Evolutionary conservation across 2,329 filamentous ascomycete genomes (phyloP), one percentile per base, ranked within the genome.

Genomic region (Corynespora cassiicola): DNA sequence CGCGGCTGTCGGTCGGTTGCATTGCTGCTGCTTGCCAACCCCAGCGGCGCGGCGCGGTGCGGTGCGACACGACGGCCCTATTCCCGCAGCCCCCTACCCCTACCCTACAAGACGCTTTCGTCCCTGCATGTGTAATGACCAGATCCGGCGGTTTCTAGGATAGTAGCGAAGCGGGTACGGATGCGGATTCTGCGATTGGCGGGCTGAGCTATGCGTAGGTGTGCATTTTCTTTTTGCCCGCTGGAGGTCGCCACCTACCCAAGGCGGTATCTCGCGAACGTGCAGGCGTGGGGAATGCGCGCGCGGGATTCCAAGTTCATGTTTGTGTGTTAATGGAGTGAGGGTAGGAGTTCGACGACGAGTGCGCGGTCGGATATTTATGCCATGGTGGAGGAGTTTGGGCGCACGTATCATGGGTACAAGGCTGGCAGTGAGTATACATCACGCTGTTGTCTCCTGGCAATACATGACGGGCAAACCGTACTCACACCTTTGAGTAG

Each of bases 371-470:
- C 38, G 2, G 48, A 52, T 6, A 24, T 49, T 5, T 49, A 52
- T 32, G 33, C 35, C 4, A 25, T 31, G 1, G 42, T 52, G 3
- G 46, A 52, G 18, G 49, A 52, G 29, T 50, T 45, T 15, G 49
- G 49, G n/a, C 27, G 46, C 10, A 52, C 49, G 2, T 52, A 52
- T 45, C 49, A 52, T 26, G 49, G 46, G n/a, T 52, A 45, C 19
- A 52, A 52, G 17, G 42, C 45, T 36, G 48, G 48, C 16, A 52
- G 47, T 48, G 42, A 31, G 47, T 31, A n/a, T n/a, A n/a, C n/a
- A n/a, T n/a, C n/a, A n/a, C n/a, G n/a, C n/a, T 30, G 7, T 12
- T n/a, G 7, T 11, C 4, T 31, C 18, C 7, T 27, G 16, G 7
- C 15, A 16, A 11, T 9, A 17, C 16, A 7, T 15, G 11, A 19